Conservation (phyloP, 805 yeast genomes). For the Yarrowia divulgata region DNA sequence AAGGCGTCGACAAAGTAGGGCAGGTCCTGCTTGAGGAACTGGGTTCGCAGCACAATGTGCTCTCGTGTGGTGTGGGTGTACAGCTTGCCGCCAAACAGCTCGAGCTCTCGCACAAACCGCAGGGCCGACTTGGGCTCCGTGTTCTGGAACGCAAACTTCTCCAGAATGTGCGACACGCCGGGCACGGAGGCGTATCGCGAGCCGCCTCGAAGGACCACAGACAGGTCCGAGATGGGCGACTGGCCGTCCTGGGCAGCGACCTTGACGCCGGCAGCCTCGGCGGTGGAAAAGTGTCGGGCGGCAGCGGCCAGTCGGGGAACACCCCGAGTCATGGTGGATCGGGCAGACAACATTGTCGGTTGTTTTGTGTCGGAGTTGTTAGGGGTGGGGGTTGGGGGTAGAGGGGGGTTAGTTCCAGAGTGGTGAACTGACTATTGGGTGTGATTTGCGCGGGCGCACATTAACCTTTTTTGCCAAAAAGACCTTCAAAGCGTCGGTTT, state of each 20-base stretch:
- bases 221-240: conserved; percentile 73
- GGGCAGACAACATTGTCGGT: conserved; percentile 37
- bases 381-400: neutral
- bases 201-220: conserved; percentile 87
- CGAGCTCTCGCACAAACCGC: conserved; percentile 93
- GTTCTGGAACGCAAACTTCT: conserved; percentile 80
- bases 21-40: conserved; percentile 83
- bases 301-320: conserved; percentile 33
- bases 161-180: conserved; percentile 85
- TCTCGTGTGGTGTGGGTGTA: conserved; percentile 80
- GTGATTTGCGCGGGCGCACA: conserved; percentile 20
- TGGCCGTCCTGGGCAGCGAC: conserved; percentile 58
- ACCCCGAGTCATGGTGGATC: conserved; percentile 37
- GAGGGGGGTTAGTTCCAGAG: conserved; percentile 15
- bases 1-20: conserved; percentile 91
- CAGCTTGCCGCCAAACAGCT: conserved; percentile 87
- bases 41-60: conserved; percentile 76
- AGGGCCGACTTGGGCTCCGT: conserved; percentile 84
- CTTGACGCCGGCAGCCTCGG: conserved; percentile 47
- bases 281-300: conserved; percentile 43
- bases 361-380: conserved; percentile 25
- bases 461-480: conserved; percentile 35
- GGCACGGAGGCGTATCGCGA: conserved; percentile 71
- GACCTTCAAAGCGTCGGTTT: conserved; percentile 40
- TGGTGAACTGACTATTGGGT: conserved; percentile 33